Evolutionary conservation across 2,329 filamentous ascomycete species (phyloP), one percentile per base, ranked within the genome.

Genomic region (Fusarium phyllophilum): DNA sequence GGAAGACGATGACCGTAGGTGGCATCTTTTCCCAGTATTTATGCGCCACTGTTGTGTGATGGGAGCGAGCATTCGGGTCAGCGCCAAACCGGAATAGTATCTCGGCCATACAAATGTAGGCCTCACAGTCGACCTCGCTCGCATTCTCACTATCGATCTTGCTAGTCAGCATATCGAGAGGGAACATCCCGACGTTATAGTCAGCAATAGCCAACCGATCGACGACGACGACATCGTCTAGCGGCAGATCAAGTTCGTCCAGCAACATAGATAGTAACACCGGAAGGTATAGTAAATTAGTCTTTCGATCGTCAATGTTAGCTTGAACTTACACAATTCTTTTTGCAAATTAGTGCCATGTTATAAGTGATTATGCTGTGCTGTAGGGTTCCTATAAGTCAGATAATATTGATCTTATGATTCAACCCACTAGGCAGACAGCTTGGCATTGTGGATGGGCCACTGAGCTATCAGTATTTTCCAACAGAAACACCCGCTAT

Each of bases 141-240:
- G 26, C 4, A 26, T 26, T 26, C 26, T 26, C 26, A 26, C 26
- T 26, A 26, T 26, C 6, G 6, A 26, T 26, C 26, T 26, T 26
- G 26, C 26, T 26, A 26, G 6, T 26, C 26, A 26, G 26, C 26
- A 26, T 26, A 26, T 26, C 6, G 6, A 26, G 26, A 26, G 26
- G 26, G n/a, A n/a, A n/a, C n/a, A n/a, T n/a, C n/a, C n/a, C n/a
- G n/a, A n/a, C 69, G 38, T 82, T 82, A 59, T 78, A 81, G 41
- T 82, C 75, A 57, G 75, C 78, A 20, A 81, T 15, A 39, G 38
- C 81, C 76, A 48, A 81, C 5, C 57, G 73, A 20, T 72, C 70
- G 11, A 82, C 70, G 7, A 82, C 8, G 2, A 79, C 73, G 22
- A 46, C 38, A 18, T 66, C 56, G 14, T 51, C 17, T 2, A 61